Evolutionary conservation across 495 filamentous ascomycete species (phyloP).

Genomic region (Zalerion maritima): DNA sequence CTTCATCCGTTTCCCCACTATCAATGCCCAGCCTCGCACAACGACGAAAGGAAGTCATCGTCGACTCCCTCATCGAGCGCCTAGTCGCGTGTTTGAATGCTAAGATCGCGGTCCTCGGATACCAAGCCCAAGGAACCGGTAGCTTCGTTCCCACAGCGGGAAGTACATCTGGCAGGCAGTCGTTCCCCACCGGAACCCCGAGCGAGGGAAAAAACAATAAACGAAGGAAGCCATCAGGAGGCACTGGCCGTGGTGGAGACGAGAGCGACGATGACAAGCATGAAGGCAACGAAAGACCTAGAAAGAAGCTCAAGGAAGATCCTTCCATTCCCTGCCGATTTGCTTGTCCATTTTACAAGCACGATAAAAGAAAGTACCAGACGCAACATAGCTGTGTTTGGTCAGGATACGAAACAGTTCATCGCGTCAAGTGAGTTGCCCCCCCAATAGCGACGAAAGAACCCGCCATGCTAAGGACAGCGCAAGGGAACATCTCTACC

Average conservation of each 20-base stretch:
- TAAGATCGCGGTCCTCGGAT: too few relatives aligned
- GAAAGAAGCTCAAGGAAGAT: conserved; percentile 15
- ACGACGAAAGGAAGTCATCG: too few relatives aligned
- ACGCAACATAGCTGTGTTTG: conserved; percentile 23
- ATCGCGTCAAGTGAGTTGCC: conserved; percentile 27
- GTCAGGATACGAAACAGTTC: conserved; percentile 26
- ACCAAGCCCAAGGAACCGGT: too few relatives aligned
- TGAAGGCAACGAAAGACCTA: conserved; percentile 6
- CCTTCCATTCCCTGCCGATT: conserved; percentile 11
- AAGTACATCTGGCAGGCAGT: too few relatives aligned
- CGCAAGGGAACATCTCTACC: conserved; percentile 29
- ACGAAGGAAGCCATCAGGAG: too few relatives aligned
- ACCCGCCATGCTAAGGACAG: background rate
- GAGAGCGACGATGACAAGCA: conserved; percentile 12
- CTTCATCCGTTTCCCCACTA: too few relatives aligned
- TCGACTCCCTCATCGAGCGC: too few relatives aligned
- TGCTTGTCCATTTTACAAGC: conserved; percentile 29
- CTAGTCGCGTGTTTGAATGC: too few relatives aligned
- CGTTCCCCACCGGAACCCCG: too few relatives aligned
- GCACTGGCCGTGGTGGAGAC: conserved; percentile 10
- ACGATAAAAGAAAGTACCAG: conserved; percentile 20
- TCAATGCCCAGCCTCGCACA: too few relatives aligned
- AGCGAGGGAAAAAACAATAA: too few relatives aligned
- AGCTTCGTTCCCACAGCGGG: too few relatives aligned
- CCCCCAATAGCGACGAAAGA: background rate